A percentile compares a stretch with the other conserved stretches of the same genome.
Evolutionary conservation across 2,329 filamentous ascomycete species (phyloP).

Genomic region (Beauveria caledonica): DNA sequence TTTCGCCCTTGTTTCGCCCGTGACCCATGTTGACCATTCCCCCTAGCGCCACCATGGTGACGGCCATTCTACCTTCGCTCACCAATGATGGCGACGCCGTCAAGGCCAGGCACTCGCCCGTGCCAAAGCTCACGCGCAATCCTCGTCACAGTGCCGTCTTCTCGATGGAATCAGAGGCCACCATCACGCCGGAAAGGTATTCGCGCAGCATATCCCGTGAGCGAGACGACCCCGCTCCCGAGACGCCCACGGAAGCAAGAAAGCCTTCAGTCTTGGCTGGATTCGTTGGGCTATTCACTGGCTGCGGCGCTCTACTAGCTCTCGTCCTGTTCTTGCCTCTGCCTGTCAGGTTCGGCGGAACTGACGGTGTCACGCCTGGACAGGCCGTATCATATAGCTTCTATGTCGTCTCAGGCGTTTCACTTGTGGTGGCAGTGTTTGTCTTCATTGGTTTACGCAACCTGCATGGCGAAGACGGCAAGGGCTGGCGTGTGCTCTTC

Average conservation of each 20-base stretch:
- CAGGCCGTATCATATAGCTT: conserved; percentile 76
- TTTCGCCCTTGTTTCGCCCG: conserved; percentile 4
- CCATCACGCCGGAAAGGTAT: conserved; percentile 62
- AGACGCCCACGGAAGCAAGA: conserved; percentile 22
- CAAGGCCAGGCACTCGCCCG: conserved; percentile 19
- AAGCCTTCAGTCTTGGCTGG: conserved; percentile 64
- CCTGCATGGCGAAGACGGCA: conserved; percentile 65
- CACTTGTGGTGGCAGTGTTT: conserved; percentile 62
- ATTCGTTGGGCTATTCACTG: conserved; percentile 85
- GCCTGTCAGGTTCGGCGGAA: conserved; percentile 66
- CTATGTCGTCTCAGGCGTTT: conserved; percentile 71
- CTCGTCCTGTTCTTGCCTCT: conserved; percentile 77
- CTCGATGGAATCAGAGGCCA: conserved; percentile 65
- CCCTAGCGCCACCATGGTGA: conserved; percentile 81
- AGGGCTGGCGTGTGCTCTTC: conserved; percentile 57
- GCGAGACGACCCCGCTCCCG: conserved; percentile 14
- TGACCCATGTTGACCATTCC: neutral
- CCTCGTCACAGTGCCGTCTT: conserved; percentile 52
- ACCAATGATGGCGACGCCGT: conserved; percentile 40
- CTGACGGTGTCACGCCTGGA: conserved; percentile 62
- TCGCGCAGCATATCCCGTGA: conserved; percentile 28
- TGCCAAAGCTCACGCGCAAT: conserved; percentile 29
- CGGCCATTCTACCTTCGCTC: conserved; percentile 74
- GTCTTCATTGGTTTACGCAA: conserved; percentile 71
- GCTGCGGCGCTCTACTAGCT: conserved; percentile 81